Base-by-base conservation (phyloP, 345 rosid genomes). In the Linum tenue region DNA sequence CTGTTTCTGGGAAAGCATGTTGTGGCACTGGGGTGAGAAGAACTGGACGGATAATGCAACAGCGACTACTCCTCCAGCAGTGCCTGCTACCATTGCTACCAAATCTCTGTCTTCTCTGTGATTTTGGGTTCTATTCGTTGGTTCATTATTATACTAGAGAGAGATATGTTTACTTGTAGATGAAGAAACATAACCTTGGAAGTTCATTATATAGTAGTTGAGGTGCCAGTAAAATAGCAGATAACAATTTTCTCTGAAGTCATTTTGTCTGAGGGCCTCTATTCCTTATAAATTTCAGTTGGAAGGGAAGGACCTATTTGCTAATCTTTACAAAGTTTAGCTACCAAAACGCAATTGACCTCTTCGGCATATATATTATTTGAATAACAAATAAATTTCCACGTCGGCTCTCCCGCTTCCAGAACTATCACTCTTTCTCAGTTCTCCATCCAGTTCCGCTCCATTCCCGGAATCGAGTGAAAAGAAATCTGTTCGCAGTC, bases 21-120 rank as follows among this genome's bases (percentile, higher is more conserved):
- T 91, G 66, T 81, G 86, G 91, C 92, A 91, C 65, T 88, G 97
- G 97, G 92, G 94, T 40, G 96, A 88, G 15, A 88, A 71, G 38
- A 88, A 88, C 53, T 39, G 72, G 77, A 87, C 95, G 16, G 85
- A 82, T 38, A 83, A 84, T 75, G 78, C 84, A 17, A 81, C 87
- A 10, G 57, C 74, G 53, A 48, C 50, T 60, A 65, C 77, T 44
- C 75, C 75, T 5, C 57, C 77, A 11, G 60, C 66, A 3, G 79
- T 77, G 0, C 63, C 71, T 41, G 56, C 67, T 31, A 64, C 71
- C 14, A 55, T 71, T 16, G 62, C 73, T 15, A 55, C 48, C 5
- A 66, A 69, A 64, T 66, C 80, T 15, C 74, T 75, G 37, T 53
- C 81, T 22, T 73, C 80, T 56, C 64, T 66, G 40, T 87, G 78